phyloP scores from a whole-genome alignment of 305 asterid genomes.

The Striga hermonthica region DNA sequence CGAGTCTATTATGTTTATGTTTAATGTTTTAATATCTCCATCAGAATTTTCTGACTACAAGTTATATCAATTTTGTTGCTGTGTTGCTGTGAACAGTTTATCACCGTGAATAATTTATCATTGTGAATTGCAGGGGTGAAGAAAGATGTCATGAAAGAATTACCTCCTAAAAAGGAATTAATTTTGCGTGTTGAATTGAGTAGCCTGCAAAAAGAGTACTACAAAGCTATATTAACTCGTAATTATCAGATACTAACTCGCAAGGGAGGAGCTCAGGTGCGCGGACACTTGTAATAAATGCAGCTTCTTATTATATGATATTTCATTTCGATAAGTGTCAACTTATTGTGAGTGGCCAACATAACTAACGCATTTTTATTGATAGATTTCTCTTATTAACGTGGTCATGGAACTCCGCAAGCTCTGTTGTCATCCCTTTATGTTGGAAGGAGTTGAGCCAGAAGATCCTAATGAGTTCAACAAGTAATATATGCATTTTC shows the following conservation, averaged over 20 bases:
- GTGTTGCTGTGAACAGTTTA: constrained; percentile 18
- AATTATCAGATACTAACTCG: constrained; percentile 92
- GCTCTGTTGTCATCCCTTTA: constrained; percentile 95
- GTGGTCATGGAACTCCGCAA: constrained; percentile 99
- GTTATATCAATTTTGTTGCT: constrained; percentile 18
- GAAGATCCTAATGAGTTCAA: constrained; percentile 68
- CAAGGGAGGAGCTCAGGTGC: constrained; percentile 96
- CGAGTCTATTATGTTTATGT: constrained; percentile 14
- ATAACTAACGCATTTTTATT: constrained; percentile 31
- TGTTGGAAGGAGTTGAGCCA: constrained; percentile 99
- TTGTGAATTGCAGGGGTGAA: constrained; percentile 68
- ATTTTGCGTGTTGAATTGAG: constrained; percentile 93
- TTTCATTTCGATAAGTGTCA: constrained; percentile 6
- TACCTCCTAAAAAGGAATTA: constrained; percentile 95
- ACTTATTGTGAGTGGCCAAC: constrained; percentile 25
- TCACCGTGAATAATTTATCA: constrained; percentile 27
- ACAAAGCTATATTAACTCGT: constrained; percentile 92
- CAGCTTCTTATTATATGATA: constrained; percentile 27
- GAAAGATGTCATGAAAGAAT: constrained; percentile 93
- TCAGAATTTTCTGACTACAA: constrained; percentile 23
- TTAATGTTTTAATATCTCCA: constrained; percentile 13
- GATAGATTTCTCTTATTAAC: constrained; percentile 87
- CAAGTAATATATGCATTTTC: constrained; percentile 53
- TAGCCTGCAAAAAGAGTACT: constrained; percentile 91
- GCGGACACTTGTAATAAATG: constrained; percentile 29